A percentile compares a stretch with the other conserved stretches of the same genome.
Conservation (phyloP, 176 grass and related monocot genomes). For the Eragrostis curvula region DNA sequence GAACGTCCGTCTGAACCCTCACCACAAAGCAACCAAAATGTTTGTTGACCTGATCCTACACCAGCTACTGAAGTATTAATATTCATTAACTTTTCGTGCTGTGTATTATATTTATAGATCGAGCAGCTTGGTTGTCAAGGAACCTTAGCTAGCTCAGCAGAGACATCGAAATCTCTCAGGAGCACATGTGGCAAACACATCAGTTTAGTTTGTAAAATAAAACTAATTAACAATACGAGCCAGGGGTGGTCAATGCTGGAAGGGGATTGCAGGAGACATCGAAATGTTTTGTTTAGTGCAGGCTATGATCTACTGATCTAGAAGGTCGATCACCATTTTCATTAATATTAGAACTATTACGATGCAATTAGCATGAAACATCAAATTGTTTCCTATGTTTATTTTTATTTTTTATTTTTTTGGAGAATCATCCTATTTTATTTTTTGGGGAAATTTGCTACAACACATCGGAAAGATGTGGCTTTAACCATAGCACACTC, state of each 20-base stretch:
- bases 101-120: not conserved
- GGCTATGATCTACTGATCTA: not conserved
- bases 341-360: not conserved
- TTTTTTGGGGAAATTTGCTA: no score
- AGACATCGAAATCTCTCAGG: not conserved
- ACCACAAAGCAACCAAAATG: slow-evolving; percentile 3
- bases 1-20: slow-evolving; percentile 1
- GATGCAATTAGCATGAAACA: no score
- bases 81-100: not conserved
- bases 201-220: not conserved
- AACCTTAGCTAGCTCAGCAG: not conserved
- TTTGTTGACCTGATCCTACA: slow-evolving; percentile 25
- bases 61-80: not conserved
- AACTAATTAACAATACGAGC: no score
- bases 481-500: no score
- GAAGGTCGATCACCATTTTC: not conserved
- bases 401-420: no score
- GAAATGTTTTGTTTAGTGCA: not conserved
- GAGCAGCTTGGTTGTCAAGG: not conserved
- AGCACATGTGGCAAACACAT: not conserved
- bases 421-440: no score
- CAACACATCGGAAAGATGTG: no score
- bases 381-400: not conserved
- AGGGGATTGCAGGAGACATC: not conserved
- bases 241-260: not conserved